phyloP scores from a whole-genome alignment of 1,139 yeast genomes.

The Petasospora rhodanensis region DNA sequence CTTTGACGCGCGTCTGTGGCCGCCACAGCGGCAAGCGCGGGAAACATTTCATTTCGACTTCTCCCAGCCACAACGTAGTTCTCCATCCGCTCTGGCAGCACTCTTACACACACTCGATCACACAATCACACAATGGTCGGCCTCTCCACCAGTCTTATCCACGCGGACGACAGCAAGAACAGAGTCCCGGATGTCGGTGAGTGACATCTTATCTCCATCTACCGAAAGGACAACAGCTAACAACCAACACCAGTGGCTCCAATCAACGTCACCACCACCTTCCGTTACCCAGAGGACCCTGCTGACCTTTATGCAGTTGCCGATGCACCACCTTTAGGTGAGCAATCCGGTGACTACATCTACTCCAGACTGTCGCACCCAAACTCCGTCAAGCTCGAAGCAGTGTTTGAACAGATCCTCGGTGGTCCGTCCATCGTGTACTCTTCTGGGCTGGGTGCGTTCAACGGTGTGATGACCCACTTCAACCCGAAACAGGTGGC shows the following conservation, averaged over 20 bases:
- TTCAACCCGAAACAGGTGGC: slow-evolving; percentile 72
- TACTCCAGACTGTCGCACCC: slow-evolving; percentile 79
- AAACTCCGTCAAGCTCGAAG: slow-evolving; percentile 63
- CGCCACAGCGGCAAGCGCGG: too few relatives aligned
- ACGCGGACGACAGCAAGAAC: slow-evolving; percentile 50
- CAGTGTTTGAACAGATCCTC: slow-evolving; percentile 54
- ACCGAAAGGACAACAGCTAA: too few relatives aligned
- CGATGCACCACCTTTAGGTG: slow-evolving; percentile 35
- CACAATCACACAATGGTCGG: slow-evolving; percentile 34
- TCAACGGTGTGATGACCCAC: slow-evolving; percentile 67
- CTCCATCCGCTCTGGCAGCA: too few relatives aligned
- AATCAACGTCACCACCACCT: slow-evolving; percentile 78
- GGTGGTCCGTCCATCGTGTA: slow-evolving; percentile 60
- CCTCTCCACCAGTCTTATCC: slow-evolving; percentile 50
- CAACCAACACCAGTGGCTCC: slow-evolving; percentile 50
- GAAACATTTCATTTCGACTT: too few relatives aligned
- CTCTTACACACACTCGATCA: too few relatives aligned
- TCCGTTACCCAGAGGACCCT: slow-evolving; percentile 59
- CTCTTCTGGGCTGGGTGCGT: slow-evolving; percentile 77
- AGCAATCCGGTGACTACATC: slow-evolving; percentile 30
- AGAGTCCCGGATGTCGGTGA: slow-evolving; percentile 36
- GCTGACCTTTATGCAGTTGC: slow-evolving; percentile 30
- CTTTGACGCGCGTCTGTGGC: too few relatives aligned
- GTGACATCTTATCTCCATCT: slow-evolving; percentile 4
- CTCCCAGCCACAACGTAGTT: too few relatives aligned